Evolutionary conservation across 225 moss, liverwort and hornwort genomes (phyloP), one percentile per base, ranked within the genome.

Genomic region (Neckera pumila): DNA sequence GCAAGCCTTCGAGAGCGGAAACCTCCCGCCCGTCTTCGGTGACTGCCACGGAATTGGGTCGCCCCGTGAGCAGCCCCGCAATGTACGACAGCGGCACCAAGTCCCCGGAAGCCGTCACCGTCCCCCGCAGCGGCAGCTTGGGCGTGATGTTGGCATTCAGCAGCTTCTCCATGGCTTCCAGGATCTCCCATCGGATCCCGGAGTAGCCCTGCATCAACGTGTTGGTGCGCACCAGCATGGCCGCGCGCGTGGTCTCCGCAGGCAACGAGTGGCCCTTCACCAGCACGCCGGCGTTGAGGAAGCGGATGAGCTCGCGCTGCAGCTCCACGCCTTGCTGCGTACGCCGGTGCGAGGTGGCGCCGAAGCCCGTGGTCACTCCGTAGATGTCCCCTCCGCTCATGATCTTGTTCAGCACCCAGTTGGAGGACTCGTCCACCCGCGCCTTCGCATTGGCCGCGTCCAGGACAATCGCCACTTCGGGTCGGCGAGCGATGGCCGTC

Each of bases 91-190:
- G 9, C 45, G 91, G 91, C 28, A 92, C 89, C 27, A 92, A 58
- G 57, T 94, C 94, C 10, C 94, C 94, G 2, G 93, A 93, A 8
- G 94, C 91, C 13, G 91, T 93, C 23, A 94, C 87, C 6, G 93
- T 93, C 3, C 94, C 94, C 8, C 93, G 70, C 47, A 94, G 38
- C 6, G 93, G 93, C 43, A 94, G 57, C 78, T 88, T 91, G 8
- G 94, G 94, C 14, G 94, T 93, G 65, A 94, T 87, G 18, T 89
- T 87, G 25, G 93, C 92, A 45, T 94, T 94, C 33, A 94, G 66
- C 40, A 94, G 90, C 61, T 92, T 93, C 89, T 91, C 88, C 90
- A 92, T 89, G 54, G 90, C 90, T 4, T 82, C 81, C 9, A 92
- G 81, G 61, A 92, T 92, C 87, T 90, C 90, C 92, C 92, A 92